Conservation (phyloP, 2,329 filamentous ascomycete genomes). For the Aspergillus sp. region DNA sequence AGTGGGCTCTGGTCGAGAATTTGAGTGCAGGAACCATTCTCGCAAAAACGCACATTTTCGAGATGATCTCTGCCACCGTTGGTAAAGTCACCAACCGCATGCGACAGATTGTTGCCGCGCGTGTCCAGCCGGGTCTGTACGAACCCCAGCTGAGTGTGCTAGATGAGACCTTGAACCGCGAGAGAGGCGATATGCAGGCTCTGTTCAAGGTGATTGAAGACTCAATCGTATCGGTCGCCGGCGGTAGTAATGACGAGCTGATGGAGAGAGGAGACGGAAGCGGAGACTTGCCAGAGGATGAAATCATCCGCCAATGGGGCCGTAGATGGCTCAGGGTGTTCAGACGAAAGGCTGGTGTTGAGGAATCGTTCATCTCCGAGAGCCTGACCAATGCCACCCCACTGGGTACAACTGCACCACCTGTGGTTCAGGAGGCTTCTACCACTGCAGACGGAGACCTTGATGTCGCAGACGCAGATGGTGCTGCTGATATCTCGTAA, state of each 20-base stretch:
- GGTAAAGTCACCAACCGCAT: constrained; percentile 84
- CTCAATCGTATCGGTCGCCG: constrained; percentile 66
- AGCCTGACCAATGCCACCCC: constrained; percentile 46
- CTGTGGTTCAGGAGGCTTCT: constrained; percentile 5
- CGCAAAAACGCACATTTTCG: constrained; percentile 72
- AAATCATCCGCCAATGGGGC: constrained; percentile 73
- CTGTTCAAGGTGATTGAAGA: constrained; percentile 81
- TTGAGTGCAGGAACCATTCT: constrained; percentile 63
- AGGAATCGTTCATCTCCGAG: constrained; percentile 67
- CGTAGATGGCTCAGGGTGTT: constrained; percentile 84
- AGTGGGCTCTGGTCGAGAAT: constrained; percentile 77
- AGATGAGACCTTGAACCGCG: constrained; percentile 63
- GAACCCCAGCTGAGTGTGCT: constrained; percentile 54
- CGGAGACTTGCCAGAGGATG: constrained; percentile 49
- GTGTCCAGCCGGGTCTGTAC: constrained; percentile 53
- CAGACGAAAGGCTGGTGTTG: constrained; percentile 72
- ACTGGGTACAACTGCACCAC: constrained; percentile 33
- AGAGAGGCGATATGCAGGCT: constrained; percentile 69
- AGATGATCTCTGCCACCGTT: constrained; percentile 84
- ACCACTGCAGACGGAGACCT: constrained; percentile 22
- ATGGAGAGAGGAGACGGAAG: constrained; percentile 62
- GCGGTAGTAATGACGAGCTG: constrained; percentile 67
- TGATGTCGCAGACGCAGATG: constrained; percentile 25
- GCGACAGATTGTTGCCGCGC: constrained; percentile 68
- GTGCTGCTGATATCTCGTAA: neutral